Conservation (phyloP, 2,329 filamentous ascomycete genomes). For the Fusarium siculi region DNA sequence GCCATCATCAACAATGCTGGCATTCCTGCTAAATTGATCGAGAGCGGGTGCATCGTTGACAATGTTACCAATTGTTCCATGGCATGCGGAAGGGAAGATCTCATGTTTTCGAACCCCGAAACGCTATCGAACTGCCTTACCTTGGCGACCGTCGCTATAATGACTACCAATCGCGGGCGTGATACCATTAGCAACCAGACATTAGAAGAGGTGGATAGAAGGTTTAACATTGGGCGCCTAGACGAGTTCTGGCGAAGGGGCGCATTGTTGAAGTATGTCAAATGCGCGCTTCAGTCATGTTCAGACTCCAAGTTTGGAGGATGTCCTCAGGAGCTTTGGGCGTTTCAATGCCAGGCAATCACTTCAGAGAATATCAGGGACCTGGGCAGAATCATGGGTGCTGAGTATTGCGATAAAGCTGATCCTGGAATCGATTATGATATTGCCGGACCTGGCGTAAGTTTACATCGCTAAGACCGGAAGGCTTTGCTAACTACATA, state of each 20-base stretch:
- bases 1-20: neutral
- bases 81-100: fast-evolving
- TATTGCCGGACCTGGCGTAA: slow-evolving; percentile 20
- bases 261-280: neutral
- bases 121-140: slow-evolving; percentile 26
- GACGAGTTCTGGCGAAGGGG: fast-evolving
- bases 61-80: neutral
- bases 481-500: fast-evolving
- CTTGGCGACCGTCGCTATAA: slow-evolving; percentile 2
- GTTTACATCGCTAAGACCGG: neutral
- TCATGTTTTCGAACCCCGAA: slow-evolving; percentile 5
- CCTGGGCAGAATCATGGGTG: neutral
- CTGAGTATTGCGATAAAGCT: neutral
- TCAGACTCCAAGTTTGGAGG: neutral
- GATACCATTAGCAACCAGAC: neutral
- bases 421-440: slow-evolving; percentile 6
- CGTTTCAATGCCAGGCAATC: neutral
- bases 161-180: neutral
- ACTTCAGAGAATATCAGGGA: neutral
- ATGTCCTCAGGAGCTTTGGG: neutral
- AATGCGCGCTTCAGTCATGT: neutral
- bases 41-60: neutral
- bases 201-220: fast-evolving
- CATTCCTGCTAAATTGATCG: neutral
- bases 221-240: fast-evolving